These are phyloP conservation scores for Fulvia fulva DNA, from an alignment of 2,329 filamentous ascomycete genomes.

Conservation along the genomic window DNA sequence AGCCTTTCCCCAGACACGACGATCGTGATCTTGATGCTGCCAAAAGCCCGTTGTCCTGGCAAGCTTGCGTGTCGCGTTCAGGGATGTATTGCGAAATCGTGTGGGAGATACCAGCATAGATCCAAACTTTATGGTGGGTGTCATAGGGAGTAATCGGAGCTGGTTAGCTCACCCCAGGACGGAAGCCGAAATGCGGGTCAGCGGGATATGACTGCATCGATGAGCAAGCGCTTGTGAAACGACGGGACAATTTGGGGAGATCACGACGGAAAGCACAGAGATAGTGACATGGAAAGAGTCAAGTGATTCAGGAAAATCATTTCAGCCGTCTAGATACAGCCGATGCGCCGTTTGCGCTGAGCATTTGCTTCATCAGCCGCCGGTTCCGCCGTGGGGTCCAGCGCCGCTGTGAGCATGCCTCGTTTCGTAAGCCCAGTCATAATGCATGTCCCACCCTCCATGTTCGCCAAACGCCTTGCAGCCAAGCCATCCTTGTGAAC, in stretches of 20 bases:
- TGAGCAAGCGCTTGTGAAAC: background rate
- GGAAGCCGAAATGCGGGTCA: background rate
- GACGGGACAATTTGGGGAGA: background rate
- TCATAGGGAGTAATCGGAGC: too few relatives aligned
- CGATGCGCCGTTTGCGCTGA: conserved; percentile 5
- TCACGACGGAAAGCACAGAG: background rate
- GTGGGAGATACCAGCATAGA: too few relatives aligned
- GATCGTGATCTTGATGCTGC: background rate
- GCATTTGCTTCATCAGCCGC: background rate
- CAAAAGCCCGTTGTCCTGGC: too few relatives aligned
- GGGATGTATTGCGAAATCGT: too few relatives aligned
- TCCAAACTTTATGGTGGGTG: too few relatives aligned
- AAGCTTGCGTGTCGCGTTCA: too few relatives aligned
- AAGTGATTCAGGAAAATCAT: background rate
- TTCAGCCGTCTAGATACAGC: conserved; percentile 4
- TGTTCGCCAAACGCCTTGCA: conserved; percentile 11
- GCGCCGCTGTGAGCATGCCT: conserved; percentile 3
- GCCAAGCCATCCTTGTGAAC: conserved; percentile 4
- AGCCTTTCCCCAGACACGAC: too few relatives aligned
- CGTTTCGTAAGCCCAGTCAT: background rate
- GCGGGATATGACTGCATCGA: background rate
- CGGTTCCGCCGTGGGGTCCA: background rate
- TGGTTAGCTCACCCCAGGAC: background rate
- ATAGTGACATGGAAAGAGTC: background rate
- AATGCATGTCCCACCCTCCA: background rate